Evolutionary conservation across 345 rosid species (phyloP).

Genomic region (Pistacia integerrima): DNA sequence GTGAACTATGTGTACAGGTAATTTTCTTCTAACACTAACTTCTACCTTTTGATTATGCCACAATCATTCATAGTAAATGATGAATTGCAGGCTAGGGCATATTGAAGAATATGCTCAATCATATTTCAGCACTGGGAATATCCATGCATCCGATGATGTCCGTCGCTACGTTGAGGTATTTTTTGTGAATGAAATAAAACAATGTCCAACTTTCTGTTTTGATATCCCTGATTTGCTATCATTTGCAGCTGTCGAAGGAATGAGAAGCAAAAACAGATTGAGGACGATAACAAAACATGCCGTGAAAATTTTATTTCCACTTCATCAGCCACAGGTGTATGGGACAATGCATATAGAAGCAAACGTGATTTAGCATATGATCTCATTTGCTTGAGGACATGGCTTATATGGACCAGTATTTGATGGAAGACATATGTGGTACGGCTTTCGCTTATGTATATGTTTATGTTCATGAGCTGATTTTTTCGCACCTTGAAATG

Average conservation of each 20-base stretch:
- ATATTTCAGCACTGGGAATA: constrained; percentile 67
- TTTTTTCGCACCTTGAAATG: too few species aligned
- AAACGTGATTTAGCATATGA: too few species aligned
- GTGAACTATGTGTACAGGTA: constrained; percentile 93
- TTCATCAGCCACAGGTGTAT: not conserved
- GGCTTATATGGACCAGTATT: not conserved
- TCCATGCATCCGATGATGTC: constrained; percentile 60
- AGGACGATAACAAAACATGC: not conserved
- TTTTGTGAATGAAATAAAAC: constrained; percentile 7
- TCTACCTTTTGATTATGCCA: not conserved
- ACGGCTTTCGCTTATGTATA: too few species aligned
- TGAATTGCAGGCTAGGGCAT: constrained; percentile 62
- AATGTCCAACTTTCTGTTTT: not conserved
- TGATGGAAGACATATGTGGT: not conserved
- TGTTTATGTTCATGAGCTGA: too few species aligned
- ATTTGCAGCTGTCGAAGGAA: constrained; percentile 30
- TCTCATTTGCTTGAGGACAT: too few species aligned
- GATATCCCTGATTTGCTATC: not conserved
- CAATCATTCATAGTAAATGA: not conserved
- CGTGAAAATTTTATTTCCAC: not conserved
- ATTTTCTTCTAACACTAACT: constrained; percentile 1
- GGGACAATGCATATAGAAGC: not conserved
- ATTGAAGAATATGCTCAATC: constrained; percentile 82
- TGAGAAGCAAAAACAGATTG: constrained; percentile 10
- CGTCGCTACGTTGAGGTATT: constrained; percentile 27